Percentiles rank a stretch among this genome's conserved stretches.
phyloP scores from a whole-genome alignment of 805 yeast species.

The Cyberlindnera maclurae region DNA sequence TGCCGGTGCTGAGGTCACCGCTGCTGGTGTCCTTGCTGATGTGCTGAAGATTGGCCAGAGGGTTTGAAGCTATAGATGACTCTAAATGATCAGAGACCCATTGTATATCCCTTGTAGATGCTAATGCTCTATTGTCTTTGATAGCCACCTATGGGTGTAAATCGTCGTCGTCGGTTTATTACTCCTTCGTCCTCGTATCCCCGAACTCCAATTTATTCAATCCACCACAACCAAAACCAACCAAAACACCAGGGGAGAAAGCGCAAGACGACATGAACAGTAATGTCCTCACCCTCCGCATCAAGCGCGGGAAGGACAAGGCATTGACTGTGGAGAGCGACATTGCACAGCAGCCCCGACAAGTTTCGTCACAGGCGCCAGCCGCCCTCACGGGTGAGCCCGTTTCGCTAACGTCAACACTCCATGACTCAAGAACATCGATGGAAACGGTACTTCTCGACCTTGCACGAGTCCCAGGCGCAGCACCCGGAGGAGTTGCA shows the following conservation, averaged over 20 bases:
- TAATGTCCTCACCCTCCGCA: slow-evolving; percentile 23
- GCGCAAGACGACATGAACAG: slow-evolving; percentile 22
- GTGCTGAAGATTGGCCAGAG: slow-evolving; percentile 88
- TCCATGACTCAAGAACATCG: slow-evolving; percentile 64
- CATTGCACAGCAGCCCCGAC: neutral
- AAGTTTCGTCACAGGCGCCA: no score
- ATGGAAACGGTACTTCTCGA: slow-evolving; percentile 59
- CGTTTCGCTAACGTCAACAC: slow-evolving; percentile 15
- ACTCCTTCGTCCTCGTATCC: no score
- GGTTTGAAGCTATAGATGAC: slow-evolving; percentile 27
- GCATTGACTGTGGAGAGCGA: slow-evolving; percentile 20
- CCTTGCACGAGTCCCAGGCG: slow-evolving; percentile 49
- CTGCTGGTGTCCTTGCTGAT: slow-evolving; percentile 92
- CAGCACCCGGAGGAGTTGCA: slow-evolving; percentile 68
- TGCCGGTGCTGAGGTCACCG: slow-evolving; percentile 72
- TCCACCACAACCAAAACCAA: neutral
- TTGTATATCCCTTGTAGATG: no score
- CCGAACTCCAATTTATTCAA: no score
- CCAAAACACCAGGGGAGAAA: no score
- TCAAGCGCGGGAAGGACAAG: slow-evolving; percentile 17
- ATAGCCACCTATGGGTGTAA: no score
- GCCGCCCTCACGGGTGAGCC: slow-evolving; percentile 13
- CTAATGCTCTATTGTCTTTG: no score
- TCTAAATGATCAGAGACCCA: no score
- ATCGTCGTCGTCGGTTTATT: no score